A percentile compares a stretch with the other conserved stretches of the same genome.
phyloP scores from a whole-genome alignment of 164 flowering plant genomes.

The Piper longum region DNA sequence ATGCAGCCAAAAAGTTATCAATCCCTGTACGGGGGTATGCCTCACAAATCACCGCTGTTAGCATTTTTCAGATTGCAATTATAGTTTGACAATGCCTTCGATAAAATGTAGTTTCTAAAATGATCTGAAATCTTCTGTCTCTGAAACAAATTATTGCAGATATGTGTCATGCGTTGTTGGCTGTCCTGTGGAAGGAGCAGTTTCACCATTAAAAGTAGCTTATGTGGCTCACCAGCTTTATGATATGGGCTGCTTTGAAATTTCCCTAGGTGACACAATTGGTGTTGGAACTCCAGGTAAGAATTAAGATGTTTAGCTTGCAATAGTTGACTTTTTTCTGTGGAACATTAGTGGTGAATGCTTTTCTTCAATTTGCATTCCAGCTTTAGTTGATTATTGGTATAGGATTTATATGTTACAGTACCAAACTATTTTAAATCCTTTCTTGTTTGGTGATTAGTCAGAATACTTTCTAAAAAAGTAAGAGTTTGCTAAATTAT shows the following conservation, averaged over 20 bases:
- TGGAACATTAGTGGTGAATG: not conserved
- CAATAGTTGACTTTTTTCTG: not conserved
- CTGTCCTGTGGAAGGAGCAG: slow-evolving; percentile 85
- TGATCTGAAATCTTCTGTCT: no score
- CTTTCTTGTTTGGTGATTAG: no score
- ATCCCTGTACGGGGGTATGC: slow-evolving; percentile 93
- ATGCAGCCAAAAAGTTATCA: slow-evolving; percentile 65
- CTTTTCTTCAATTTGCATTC: not conserved
- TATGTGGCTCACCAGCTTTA: slow-evolving; percentile 79
- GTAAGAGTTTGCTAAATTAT: not conserved
- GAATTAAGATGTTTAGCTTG: not conserved
- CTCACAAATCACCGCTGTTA: not conserved
- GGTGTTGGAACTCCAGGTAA: slow-evolving; percentile 99
- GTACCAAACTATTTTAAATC: no score
- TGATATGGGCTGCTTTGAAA: slow-evolving; percentile 95
- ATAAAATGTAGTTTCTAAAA: no score
- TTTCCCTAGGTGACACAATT: slow-evolving; percentile 93
- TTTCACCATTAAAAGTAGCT: slow-evolving; percentile 78
- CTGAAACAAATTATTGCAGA: slow-evolving; percentile 17
- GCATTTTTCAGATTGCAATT: no score
- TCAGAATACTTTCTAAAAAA: not conserved
- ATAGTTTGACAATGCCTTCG: no score
- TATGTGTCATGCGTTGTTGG: slow-evolving; percentile 92
- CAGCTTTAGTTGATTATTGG: no score
- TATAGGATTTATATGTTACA: no score